These are phyloP conservation scores for Metschnikowia lachancei DNA, from an alignment of 805 yeast genomes.

Conservation along the genomic window DNA sequence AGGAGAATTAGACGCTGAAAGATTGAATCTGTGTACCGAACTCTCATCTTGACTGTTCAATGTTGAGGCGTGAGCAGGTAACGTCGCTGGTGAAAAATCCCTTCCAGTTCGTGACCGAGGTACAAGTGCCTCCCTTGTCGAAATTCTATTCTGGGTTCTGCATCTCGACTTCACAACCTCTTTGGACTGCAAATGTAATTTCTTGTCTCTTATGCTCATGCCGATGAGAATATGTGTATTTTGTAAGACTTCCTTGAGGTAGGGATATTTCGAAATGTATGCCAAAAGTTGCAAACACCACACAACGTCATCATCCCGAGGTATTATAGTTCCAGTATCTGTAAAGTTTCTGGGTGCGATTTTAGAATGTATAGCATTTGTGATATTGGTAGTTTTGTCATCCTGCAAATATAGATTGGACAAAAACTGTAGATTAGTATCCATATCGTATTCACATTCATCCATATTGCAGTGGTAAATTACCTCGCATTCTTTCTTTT, in stretches of 20 bases:
- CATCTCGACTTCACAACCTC: constrained; percentile 34
- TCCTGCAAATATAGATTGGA: constrained; percentile 42
- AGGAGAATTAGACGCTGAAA: constrained; percentile 41
- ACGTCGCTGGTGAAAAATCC: constrained; percentile 11
- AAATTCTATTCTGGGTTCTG: constrained; percentile 29
- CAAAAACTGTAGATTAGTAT: constrained; percentile 39
- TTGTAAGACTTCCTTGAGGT: constrained; percentile 70
- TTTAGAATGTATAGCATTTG: constrained; percentile 28
- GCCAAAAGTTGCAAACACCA: constrained; percentile 93
- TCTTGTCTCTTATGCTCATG: constrained; percentile 47
- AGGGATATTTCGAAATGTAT: constrained; percentile 87
- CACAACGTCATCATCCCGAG: constrained; percentile 88
- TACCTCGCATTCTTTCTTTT: constrained; percentile 36
- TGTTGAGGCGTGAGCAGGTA: constrained; percentile 11
- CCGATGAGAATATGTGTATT: constrained; percentile 72
- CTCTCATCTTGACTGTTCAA: constrained; percentile 7
- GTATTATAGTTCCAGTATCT: constrained; percentile 71
- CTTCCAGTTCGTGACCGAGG: constrained; percentile 33
- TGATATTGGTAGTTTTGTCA: constrained; percentile 24
- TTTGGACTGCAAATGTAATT: constrained; percentile 35
- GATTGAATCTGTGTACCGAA: constrained; percentile 26
- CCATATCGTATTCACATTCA: constrained; percentile 42
- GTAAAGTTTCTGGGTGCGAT: constrained; percentile 40
- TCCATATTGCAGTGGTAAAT: constrained; percentile 26
- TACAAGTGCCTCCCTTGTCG: constrained; percentile 32